Base-by-base conservation (phyloP, 257 asterid genomes). In the Coffea canephora region DNA sequence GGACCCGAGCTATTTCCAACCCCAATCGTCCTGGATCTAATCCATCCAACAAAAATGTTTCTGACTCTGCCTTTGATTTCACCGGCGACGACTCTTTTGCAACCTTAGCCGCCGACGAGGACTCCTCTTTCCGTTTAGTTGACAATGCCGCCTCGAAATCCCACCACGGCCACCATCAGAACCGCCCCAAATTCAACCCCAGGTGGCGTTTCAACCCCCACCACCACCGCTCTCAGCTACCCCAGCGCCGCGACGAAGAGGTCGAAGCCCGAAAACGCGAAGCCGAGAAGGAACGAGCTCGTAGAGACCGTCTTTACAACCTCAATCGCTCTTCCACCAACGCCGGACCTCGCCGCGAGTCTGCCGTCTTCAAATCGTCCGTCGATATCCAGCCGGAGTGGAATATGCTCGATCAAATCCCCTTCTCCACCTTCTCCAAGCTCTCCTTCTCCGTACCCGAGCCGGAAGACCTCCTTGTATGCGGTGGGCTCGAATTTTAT, bases 371-470 rank as follows among this genome's bases (percentile, higher is more conserved):
- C 80, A 96, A 96, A 82, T 92, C 97, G 0, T 91, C 97, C 0
- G 99, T 96, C 4, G 99, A 96, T 83, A 96, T 96, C 80, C 99
- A 94, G 82, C 99, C 99, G 0, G 99, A 96, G 64, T 96, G 99
- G 99, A 96, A 94, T 23, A 96, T 96, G 99, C 90, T 96, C 0
- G 99, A 96, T 71, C 99, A 96, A 82, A 94, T 96, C 61, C 99
- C 99, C 0, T 96, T 96, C 89, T 94, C 99, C 9, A 96, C 95
- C 2, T 96, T 96, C 87, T 90, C 94, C 0, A 96, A 96, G 76
- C 83, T 96, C 23, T 92, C 99, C 0, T 96, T 87, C 79, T 78
- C 98, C 0, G 97, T 91, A 0, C 89, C 92, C 0, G 99, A 96
- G 81, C 98, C 99, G 0, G 98, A 96, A 78, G 98, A 96, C 71